Evolutionary conservation across 1,284 basidiomycete genomes (phyloP), one percentile per base, ranked within the genome.

Genomic region (Grifola frondosa): DNA sequence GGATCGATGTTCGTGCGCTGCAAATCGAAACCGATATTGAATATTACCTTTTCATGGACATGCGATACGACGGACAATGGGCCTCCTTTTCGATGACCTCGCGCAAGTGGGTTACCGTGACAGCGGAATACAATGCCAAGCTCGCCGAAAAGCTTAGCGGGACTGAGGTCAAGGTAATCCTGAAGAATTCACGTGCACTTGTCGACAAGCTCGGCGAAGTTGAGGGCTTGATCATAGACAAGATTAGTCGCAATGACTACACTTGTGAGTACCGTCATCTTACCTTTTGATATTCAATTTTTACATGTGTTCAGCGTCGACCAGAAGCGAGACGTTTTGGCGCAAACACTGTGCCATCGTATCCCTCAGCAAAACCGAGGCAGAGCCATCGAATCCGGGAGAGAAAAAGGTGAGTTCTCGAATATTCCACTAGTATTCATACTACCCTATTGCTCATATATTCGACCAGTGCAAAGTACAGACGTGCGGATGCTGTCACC

Each of bases 31-130:
- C 13, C 3, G 22, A 40, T 9, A 30, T n/a, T n/a, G 44, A 40
- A 17, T 54, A 51, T 33, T 51, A 35, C 31, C 30, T 51, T 6
- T 54, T 54, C 9, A 46, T 54, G 43, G 31, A 46, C 5, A 37
- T 54, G 17, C 41, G 47, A 0, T 21, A 21, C 4, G 30, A 37
- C 39, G n/a, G 26, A 7, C 29, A 46, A 24, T 53, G 52, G 52
- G 25, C 38, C 3, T 49, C 49, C 1, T 51, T 37, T 17, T 19
- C 26, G 4, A 53, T 53, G 52, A 38, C 32, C 3, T 31, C 49
- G 4, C 22, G 20, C n/a, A 33, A 48, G 5, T 53, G 49, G 52
- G 49, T 46, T 0, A 20, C 23, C 15, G 49, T 46, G 1, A 41
- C 49, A 1, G 38, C 38, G 1, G 7, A 11, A 6, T 45, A 45